phyloP scores from a whole-genome alignment of 352 stramenopile species.

The Phytopythium aichiense region DNA sequence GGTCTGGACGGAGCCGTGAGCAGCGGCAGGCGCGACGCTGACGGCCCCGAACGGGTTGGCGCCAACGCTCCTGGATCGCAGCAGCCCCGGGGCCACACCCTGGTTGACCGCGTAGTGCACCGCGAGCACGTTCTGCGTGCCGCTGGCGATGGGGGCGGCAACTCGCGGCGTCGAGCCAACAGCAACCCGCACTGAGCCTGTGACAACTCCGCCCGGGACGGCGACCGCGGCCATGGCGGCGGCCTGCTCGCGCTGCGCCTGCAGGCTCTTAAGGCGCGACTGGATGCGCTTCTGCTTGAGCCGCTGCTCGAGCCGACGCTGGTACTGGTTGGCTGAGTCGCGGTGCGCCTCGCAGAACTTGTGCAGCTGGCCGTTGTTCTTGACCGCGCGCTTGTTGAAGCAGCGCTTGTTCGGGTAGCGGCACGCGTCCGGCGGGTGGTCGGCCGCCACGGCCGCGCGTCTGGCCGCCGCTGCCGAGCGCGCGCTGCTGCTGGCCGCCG shows the following conservation, averaged over 20 bases:
- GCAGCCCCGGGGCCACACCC: neutral
- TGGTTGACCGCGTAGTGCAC: constrained; percentile 8
- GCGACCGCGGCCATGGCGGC: constrained; percentile 5
- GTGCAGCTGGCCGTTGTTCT: constrained; percentile 69
- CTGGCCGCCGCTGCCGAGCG: constrained; percentile 1
- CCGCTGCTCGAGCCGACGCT: constrained; percentile 62
- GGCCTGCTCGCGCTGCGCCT: constrained; percentile 15
- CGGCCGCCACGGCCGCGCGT: constrained; percentile 10
- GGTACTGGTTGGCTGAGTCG: constrained; percentile 65
- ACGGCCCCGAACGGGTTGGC: neutral
- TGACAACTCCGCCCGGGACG: neutral
- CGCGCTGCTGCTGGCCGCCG: constrained; percentile 13
- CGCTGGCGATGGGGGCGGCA: constrained; percentile 1
- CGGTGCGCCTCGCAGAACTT: constrained; percentile 75
- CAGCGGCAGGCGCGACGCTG: too few species aligned
- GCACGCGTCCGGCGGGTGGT: constrained; percentile 32
- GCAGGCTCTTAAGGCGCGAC: constrained; percentile 22
- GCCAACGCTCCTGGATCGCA: neutral
- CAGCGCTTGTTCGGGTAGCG: constrained; percentile 71
- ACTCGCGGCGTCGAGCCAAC: neutral
- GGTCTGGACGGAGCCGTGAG: too few species aligned
- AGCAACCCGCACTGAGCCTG: too few species aligned
- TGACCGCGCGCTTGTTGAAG: constrained; percentile 57
- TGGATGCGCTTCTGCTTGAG: constrained; percentile 30
- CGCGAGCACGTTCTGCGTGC: constrained; percentile 6